A percentile compares a stretch with the other conserved stretches of the same genome.
These are phyloP conservation scores for Tinospora cordifolia DNA, from an alignment of 164 flowering plant genomes.

Conservation along the genomic window DNA sequence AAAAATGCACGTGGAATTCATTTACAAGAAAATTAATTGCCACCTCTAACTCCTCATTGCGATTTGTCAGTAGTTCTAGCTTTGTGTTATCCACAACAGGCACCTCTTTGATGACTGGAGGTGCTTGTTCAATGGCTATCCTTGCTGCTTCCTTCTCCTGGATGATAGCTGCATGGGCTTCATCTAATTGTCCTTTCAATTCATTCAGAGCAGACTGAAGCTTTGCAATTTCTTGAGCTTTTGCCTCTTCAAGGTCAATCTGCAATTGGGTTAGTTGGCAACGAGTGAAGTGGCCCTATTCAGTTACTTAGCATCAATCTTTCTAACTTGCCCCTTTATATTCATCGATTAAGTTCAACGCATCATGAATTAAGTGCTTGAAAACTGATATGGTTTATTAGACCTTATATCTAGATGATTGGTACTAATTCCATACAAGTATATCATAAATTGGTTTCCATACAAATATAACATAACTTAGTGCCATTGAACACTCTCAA, in stretches of 20 bases:
- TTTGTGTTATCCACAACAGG: conserved; percentile 62
- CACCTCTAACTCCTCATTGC: conserved; percentile 62
- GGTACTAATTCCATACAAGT: neutral
- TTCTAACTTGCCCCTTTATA: too few relatives aligned
- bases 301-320: neutral
- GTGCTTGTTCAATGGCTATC: conserved; percentile 72
- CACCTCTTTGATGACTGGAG: conserved; percentile 67
- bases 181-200: conserved; percentile 56
- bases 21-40: conserved; percentile 2
- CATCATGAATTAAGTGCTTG: conserved; percentile 1
- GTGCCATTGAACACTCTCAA: neutral
- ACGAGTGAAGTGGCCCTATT: neutral
- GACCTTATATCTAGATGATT: neutral
- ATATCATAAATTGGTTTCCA: neutral
- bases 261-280: conserved; percentile 18
- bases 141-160: conserved; percentile 71
- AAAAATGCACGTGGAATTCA: neutral
- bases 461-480: neutral
- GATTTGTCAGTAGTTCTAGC: conserved; percentile 42
- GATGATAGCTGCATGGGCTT: conserved; percentile 52
- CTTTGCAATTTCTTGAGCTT: conserved; percentile 64
- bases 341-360: neutral
- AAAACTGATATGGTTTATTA: neutral
- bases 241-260: conserved; percentile 76
- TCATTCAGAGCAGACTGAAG: conserved; percentile 51